Evolutionary conservation across 2,329 filamentous ascomycete genomes (phyloP), one percentile per base, ranked within the genome.

Genomic region (Aspergillus pseudoviridinutans): DNA sequence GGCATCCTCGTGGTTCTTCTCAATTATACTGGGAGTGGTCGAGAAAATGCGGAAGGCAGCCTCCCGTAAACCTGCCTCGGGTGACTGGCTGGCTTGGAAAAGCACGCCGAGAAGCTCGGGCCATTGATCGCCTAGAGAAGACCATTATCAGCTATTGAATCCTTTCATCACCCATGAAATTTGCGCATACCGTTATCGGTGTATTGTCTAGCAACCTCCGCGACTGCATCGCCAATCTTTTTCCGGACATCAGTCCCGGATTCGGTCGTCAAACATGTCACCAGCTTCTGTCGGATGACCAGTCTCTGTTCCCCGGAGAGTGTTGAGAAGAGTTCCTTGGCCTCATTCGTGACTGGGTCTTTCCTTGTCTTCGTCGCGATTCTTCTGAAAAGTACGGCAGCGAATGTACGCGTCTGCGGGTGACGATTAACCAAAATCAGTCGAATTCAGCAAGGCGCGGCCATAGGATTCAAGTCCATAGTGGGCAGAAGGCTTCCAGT

Each of bases 151-250:
- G 53, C 57, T 47, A 58, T 50, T 29, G 2, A 29, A n/a, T 28
- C 20, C 38, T 29, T n/a, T 20, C n/a, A 22, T 51, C 22, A 50
- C 47, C 51, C 47, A 53, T 49, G 44, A 50, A 50, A 22, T 51
- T 54, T 56, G 47, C 56, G 79, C 87, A 74, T 82, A 96, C 91
- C 88, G 69, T 89, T 91, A 68, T 97, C 94, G 49, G 90, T 89
- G 76, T 97, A 97, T 78, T 99, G 92, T 69, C 94, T 87, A 49
- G 93, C 94, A 59, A 99, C 83, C 77, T 99, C 94, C 25, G 94
- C 94, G 61, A 97, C 90, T n/a, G 93, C 92, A 77, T 99, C 94
- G 67, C 92, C 94, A 71, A 97, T 90, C 77, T 99, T 99, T 79
- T 96, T 94, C 68, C 94, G 84, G 50, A 96, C 90, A 42, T 84